These are phyloP conservation scores for Oidiodendron maius DNA, from an alignment of 495 filamentous ascomycete genomes.

Conservation along the genomic window DNA sequence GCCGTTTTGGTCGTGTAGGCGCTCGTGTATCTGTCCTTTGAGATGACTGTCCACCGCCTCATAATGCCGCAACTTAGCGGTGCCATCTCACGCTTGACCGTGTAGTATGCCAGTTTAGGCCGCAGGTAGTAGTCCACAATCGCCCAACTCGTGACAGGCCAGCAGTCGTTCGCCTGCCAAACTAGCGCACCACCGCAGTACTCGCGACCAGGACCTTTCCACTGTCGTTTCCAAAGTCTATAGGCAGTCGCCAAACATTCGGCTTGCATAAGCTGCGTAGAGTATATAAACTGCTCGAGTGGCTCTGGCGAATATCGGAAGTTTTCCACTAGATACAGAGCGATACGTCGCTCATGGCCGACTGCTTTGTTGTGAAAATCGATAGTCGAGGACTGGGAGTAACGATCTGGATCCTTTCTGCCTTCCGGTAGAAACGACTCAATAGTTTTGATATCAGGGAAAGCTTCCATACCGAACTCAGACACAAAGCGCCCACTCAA, in stretches of 20 bases:
- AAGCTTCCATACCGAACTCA: slow-evolving; percentile 3
- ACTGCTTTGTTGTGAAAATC: slow-evolving; percentile 5
- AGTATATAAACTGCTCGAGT: slow-evolving; percentile 2
- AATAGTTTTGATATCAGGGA: slow-evolving; percentile 5
- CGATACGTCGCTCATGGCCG: background rate
- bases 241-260: slow-evolving; percentile 1
- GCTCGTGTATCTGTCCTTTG: background rate
- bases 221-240: slow-evolving; percentile 3
- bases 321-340: slow-evolving; percentile 4
- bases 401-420: background rate
- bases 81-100: background rate
- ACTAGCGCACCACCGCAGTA: slow-evolving; percentile 1
- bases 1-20: background rate
- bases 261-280: slow-evolving; percentile 1
- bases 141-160: slow-evolving; percentile 3
- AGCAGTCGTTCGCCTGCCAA: slow-evolving; percentile 6
- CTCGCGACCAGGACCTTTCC: background rate
- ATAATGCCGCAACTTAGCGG: background rate
- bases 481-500: slow-evolving; percentile 3
- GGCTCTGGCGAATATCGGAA: background rate
- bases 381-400: slow-evolving; percentile 1
- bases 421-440: background rate
- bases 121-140: slow-evolving; percentile 5
- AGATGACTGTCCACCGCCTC: background rate
- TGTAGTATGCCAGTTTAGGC: slow-evolving; percentile 3